These are phyloP conservation scores for Ceratobasidium sp. DNA, from an alignment of 1,284 basidiomycete genomes.

Conservation along the genomic window DNA sequence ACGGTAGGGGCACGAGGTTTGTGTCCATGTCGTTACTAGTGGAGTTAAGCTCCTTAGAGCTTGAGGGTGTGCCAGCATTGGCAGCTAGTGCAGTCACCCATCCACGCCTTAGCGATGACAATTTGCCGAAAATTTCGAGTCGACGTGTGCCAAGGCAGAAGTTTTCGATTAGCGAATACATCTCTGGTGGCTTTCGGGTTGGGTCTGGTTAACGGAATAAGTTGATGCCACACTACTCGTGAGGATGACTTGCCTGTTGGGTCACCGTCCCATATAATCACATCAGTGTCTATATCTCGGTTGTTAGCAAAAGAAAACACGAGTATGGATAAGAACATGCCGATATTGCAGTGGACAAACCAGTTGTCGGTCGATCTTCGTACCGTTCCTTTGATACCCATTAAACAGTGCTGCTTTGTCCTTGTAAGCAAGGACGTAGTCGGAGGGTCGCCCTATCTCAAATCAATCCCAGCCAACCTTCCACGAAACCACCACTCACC, in stretches of 20 bases:
- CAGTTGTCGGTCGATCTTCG: slow-evolving; percentile 90
- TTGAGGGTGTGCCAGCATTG: slow-evolving; percentile 21
- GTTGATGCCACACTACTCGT: not conserved
- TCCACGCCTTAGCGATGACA: slow-evolving; percentile 76
- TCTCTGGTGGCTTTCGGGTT: slow-evolving; percentile 88
- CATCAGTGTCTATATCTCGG: slow-evolving; percentile 79
- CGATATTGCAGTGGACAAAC: slow-evolving; percentile 98
- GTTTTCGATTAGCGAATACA: slow-evolving; percentile 95
- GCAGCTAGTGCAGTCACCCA: slow-evolving; percentile 88
- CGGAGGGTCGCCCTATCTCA: slow-evolving; percentile 71
- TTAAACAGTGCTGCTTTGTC: slow-evolving; percentile 95
- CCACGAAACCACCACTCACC: slow-evolving; percentile 54
- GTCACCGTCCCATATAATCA: slow-evolving; percentile 94
- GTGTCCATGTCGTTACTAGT: slow-evolving; percentile 52
- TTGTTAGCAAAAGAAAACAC: not conserved
- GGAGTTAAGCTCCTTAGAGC: slow-evolving; percentile 51
- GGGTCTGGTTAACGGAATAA: slow-evolving; percentile 59
- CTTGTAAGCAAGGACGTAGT: slow-evolving; percentile 83
- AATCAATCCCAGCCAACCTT: not conserved
- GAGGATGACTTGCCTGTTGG: slow-evolving; percentile 51
- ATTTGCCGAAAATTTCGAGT: slow-evolving; percentile 87
- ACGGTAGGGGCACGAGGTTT: slow-evolving; percentile 44
- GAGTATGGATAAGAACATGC: slow-evolving; percentile 53
- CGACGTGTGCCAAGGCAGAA: slow-evolving; percentile 95
- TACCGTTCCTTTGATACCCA: slow-evolving; percentile 98